A percentile compares a stretch with the other conserved stretches of the same genome.
Conservation (phyloP, 345 rosid genomes). For the Syzygium grande region DNA sequence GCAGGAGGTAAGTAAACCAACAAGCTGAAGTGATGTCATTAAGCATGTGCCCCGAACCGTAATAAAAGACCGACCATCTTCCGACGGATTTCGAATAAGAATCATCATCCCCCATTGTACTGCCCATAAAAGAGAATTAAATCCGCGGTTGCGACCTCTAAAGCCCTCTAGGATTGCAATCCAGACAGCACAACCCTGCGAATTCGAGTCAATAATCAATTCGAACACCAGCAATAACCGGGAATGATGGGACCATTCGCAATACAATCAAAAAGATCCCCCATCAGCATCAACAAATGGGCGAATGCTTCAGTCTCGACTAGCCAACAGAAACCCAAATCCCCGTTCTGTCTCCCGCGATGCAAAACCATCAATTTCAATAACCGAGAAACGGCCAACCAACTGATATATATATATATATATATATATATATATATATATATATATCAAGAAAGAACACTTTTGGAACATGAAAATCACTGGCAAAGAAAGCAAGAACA, state of each 20-base stretch:
- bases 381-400: not conserved
- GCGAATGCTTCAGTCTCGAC: not conserved
- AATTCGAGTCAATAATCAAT: not conserved
- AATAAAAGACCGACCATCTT: conserved; percentile 65
- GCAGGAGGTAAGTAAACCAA: conserved; percentile 92
- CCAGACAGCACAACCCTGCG: not conserved
- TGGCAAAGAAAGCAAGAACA: not conserved
- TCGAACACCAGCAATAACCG: not conserved
- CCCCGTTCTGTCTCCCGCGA: not conserved
- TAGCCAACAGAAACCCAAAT: not conserved
- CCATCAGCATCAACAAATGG: not conserved
- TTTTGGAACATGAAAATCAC: not conserved
- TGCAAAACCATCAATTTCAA: not conserved
- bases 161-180: not conserved
- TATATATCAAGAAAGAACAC: not conserved
- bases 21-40: conserved; percentile 96
- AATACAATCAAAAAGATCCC: not conserved
- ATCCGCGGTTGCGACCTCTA: not conserved
- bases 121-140: not conserved
- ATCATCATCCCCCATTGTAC: conserved; percentile 26
- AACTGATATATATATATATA: not conserved
- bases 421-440: no score
- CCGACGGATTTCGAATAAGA: conserved; percentile 49
- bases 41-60: conserved; percentile 94
- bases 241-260: not conserved